A percentile compares a stretch with the other conserved stretches of the same genome.
Conservation (phyloP, 2,329 filamentous ascomycete genomes). For the Pezicula neosporulosa region DNA sequence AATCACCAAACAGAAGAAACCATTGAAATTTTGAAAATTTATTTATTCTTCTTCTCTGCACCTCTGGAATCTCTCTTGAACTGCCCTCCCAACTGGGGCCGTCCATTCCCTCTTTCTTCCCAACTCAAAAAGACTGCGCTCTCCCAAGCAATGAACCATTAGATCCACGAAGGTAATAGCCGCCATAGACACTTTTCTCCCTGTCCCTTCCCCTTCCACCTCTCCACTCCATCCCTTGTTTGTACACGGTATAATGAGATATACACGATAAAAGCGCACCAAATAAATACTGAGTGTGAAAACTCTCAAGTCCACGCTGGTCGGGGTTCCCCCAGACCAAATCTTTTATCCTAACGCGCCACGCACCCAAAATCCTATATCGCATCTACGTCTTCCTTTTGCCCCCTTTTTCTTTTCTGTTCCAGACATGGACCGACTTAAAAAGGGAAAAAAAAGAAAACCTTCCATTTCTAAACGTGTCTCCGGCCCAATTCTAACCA, state of each 20-base stretch:
- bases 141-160: slow-evolving; percentile 18
- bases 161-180: slow-evolving; percentile 22
- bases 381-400: too few relatives aligned
- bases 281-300: neutral
- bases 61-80: neutral
- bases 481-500: too few relatives aligned
- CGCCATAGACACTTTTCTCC: slow-evolving; percentile 12
- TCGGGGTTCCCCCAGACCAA: too few relatives aligned
- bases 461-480: too few relatives aligned
- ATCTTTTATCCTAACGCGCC: too few relatives aligned
- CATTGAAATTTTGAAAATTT: too few relatives aligned
- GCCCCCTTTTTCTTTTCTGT: too few relatives aligned
- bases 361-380: too few relatives aligned
- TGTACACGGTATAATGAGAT: neutral
- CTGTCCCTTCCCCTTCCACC: neutral
- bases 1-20: too few relatives aligned
- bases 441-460: too few relatives aligned
- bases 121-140: slow-evolving; percentile 24
- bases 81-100: neutral
- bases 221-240: neutral
- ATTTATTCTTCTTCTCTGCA: too few relatives aligned
- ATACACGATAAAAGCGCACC: neutral
- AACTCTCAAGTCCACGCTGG: neutral
- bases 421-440: too few relatives aligned
- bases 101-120: neutral